Evolutionary conservation across 306 rosid species (phyloP), one percentile per base, ranked within the genome.

Genomic region (Casuarina equisetifolia): DNA sequence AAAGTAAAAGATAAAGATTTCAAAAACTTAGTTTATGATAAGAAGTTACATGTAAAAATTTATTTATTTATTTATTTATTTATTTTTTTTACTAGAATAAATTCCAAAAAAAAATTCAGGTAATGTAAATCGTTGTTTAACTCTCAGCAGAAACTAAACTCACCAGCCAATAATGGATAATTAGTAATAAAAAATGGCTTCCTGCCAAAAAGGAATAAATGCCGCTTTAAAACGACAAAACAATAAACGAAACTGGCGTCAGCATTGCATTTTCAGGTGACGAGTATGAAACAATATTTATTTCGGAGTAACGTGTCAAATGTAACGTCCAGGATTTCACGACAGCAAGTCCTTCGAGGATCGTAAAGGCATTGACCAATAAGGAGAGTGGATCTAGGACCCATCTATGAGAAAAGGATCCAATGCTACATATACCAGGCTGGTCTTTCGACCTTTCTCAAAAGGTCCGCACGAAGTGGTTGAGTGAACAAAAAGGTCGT

Each of bases 261-360:
- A 79, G 50, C 32, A 25, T 25, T 25, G 32, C 32, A 25, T 25
- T 25, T 25, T 25, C 32, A 25, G 32, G 32, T 25, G 32, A 25
- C 32, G 32, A 25, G 32, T 25, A 0, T 4, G 58, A 53, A 49
- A 69, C 54, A 69, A 42, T 8, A 13, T 35, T 7, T 58, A 46
- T 48, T 53, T 71, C 12, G 19, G 5, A 58, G 78, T 70, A 83
- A 78, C 71, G 72, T 80, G 78, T 69, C 77, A 78, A 75, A 59
- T 50, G 59, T 55, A 35, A 89, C 92, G 92, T 90, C 80, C 59
- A 32, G 0, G 89, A 88, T 89, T 71, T 32, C 59, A 38, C 12
- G 16, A 66, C 25, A 4, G 2, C 0, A 25, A 48, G 43, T 6
- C 2, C 61, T 52, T 46, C 54, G 45, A 76, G 54, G 80, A 68